Evolutionary conservation across 768 basidiomycete genomes (phyloP), one percentile per base, ranked within the genome.

Genomic region (Psilocybe subaeruginosa): DNA sequence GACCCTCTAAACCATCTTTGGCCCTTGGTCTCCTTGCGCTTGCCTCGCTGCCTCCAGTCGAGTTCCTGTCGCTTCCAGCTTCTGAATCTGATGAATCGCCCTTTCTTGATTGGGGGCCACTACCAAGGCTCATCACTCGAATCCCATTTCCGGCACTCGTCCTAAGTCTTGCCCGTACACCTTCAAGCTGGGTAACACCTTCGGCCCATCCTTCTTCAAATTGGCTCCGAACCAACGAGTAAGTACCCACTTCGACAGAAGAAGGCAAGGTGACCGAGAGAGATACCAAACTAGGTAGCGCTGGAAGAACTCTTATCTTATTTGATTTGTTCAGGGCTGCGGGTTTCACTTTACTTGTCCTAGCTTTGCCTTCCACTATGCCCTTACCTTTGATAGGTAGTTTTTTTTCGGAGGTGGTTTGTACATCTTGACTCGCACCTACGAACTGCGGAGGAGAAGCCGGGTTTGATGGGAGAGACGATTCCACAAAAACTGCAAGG

Each of bases 191-290:
- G 14, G 74, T 71, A 49, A 90, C 66, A 3, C 89, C 90, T 64
- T 86, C 82, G 2, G 72, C 70, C 89, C 89, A 91, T 14, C 89
- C 90, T 29, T 72, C 76, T 68, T 78, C 78, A 66, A 91, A 92
- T 63, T 84, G 82, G 0, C 70, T 69, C 9, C 78, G 76, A 49
- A 88, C 80, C 35, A 66, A 69, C 7, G 70, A 72, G 56, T 81
- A 76, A 23, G 70, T 74, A 3, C 77, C 75, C n/a, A 65, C 67
- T 31, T 71, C 66, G 11, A 77, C 62, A 8, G 66, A 60, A 7
- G 75, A 63, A 2, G 68, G 68, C 45, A 76, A 65, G 0, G 80
- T 82, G n/a, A 81, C 74, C 16, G 80, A 80, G 31, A 91, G 60
- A 9, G 87, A 82, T 30, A 67, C 61, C 8, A 91, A 71, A 0